Evolutionary conservation across 2,329 filamentous ascomycete species (phyloP).

Genomic region (Nemania bipapillata): DNA sequence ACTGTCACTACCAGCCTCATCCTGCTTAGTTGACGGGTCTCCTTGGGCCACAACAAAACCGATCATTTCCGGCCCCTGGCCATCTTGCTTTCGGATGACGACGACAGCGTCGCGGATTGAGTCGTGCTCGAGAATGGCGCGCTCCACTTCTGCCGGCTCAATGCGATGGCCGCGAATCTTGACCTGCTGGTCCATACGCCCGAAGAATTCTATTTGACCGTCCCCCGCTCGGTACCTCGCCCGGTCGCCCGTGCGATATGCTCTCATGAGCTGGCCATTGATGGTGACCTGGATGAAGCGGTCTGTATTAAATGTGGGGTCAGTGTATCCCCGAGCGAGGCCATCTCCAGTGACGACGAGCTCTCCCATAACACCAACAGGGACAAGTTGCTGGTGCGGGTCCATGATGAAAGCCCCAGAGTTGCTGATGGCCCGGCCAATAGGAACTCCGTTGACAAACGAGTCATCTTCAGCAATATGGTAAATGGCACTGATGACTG

Average conservation of each 20-base stretch:
- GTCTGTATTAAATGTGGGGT: constrained; percentile 1
- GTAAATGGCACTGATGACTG: constrained; percentile 28
- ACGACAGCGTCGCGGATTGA: constrained; percentile 26
- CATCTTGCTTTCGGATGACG: constrained; percentile 19
- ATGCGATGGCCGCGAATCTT: constrained; percentile 30
- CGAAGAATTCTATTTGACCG: constrained; percentile 25
- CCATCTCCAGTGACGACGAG: constrained; percentile 28
- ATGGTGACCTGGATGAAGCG: constrained; percentile 22
- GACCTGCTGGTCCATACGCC: constrained; percentile 29
- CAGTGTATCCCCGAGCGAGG: constrained; percentile 24
- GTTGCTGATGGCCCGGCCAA: constrained; percentile 27
- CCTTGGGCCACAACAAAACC: constrained; percentile 19
- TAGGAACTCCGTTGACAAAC: constrained; percentile 25
- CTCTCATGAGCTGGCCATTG: constrained; percentile 15
- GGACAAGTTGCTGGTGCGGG: constrained; percentile 17
- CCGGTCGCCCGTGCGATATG: constrained; percentile 24
- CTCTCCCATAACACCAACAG: constrained; percentile 26
- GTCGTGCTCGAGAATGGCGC: constrained; percentile 15
- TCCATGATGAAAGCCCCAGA: constrained; percentile 27
- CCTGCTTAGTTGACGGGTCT: constrained; percentile 14
- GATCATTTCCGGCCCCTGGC: constrained; percentile 24
- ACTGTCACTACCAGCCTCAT: constrained; percentile 13
- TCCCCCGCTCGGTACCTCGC: constrained; percentile 11
- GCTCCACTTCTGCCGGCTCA: constrained; percentile 29
- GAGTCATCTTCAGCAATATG: constrained; percentile 13